Conservation (phyloP, 2,329 filamentous ascomycete species). For the Aspergillus transmontanensis region DNA sequence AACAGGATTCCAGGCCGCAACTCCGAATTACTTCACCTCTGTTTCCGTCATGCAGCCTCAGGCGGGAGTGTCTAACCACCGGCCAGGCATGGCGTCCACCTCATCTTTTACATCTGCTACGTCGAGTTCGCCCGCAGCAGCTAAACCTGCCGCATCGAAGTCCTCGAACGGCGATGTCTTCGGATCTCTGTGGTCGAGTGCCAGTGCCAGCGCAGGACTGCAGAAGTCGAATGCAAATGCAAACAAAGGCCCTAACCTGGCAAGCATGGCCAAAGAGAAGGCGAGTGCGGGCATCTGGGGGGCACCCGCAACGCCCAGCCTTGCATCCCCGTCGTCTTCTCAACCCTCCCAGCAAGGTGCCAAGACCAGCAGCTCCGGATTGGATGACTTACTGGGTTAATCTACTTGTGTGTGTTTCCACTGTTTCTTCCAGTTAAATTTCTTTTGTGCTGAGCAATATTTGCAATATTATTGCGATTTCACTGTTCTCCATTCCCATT, state of each 20-base stretch:
- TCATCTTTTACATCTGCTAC: constrained; percentile 42
- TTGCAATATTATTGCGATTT: constrained; percentile 1
- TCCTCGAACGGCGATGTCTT: constrained; percentile 78
- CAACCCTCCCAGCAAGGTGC: constrained; percentile 30
- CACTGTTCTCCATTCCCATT: neutral
- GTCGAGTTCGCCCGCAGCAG: constrained; percentile 42
- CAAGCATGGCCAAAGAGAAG: constrained; percentile 97
- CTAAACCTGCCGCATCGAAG: constrained; percentile 54
- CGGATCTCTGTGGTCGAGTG: constrained; percentile 74
- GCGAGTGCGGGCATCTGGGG: constrained; percentile 95
- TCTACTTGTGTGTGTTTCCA: constrained; percentile 1
- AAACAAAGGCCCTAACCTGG: constrained; percentile 74
- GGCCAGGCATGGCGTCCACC: constrained; percentile 37
- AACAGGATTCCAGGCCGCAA: constrained; percentile 70
- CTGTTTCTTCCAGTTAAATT: neutral
- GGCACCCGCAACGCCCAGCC: constrained; percentile 62
- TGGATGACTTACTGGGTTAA: constrained; percentile 47
- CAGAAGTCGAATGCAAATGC: constrained; percentile 69
- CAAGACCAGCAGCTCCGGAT: constrained; percentile 39
- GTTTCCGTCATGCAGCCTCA: constrained; percentile 53
- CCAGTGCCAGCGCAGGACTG: constrained; percentile 70
- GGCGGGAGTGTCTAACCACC: constrained; percentile 28
- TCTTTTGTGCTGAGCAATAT: constrained; percentile 4
- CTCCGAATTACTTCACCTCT: constrained; percentile 95
- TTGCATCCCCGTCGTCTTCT: constrained; percentile 51